Evolutionary conservation across 495 filamentous ascomycete species (phyloP), one percentile per base, ranked within the genome.

Genomic region (Venustampulla echinocandica): DNA sequence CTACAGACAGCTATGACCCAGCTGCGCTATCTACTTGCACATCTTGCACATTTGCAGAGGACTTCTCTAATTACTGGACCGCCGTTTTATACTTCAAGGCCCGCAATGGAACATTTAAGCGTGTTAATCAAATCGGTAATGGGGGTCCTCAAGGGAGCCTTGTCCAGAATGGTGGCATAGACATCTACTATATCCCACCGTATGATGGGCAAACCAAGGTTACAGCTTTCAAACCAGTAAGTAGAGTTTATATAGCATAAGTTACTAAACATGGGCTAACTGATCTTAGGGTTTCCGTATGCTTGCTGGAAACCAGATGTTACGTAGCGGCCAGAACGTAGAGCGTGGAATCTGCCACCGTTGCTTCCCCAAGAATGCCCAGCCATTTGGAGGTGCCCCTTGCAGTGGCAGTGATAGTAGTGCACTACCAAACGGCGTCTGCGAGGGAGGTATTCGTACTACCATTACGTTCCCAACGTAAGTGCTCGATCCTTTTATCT

Each of bases 391-490:
- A 21, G 17, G 10, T 7, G 10, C 10, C n/a, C 37, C 37, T 7
- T 9, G 37, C 5, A 56, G 56, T 27, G 65, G 64, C 28, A 62
- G 69, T 4, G 63, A 68, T 52, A 75, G 77, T 52, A 43, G 69
- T 47, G 59, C 56, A 0, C 65, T 82, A 20, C 76, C 75, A 11
- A 68, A 66, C 42, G 53, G 58, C 36, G 75, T 75, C 36, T 84
- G 82, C 50, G 10, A 15, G 11, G 69, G 77, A 51, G 77, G 73
- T 7, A 51, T 94, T 36, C 78, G 87, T 17, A 62, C 86, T 27
- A 85, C 92, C 56, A 59, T 93, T 40, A 80, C 84, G 74, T 94
- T 94, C 66, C 87, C 87, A 2, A 85, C 82, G n/a, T n/a, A n/a
- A n/a, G n/a, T n/a, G n/a, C n/a, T n/a, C n/a, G n/a, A n/a, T n/a